Base-by-base conservation (phyloP, 768 basidiomycete genomes). In the Tricholoma terreum region DNA sequence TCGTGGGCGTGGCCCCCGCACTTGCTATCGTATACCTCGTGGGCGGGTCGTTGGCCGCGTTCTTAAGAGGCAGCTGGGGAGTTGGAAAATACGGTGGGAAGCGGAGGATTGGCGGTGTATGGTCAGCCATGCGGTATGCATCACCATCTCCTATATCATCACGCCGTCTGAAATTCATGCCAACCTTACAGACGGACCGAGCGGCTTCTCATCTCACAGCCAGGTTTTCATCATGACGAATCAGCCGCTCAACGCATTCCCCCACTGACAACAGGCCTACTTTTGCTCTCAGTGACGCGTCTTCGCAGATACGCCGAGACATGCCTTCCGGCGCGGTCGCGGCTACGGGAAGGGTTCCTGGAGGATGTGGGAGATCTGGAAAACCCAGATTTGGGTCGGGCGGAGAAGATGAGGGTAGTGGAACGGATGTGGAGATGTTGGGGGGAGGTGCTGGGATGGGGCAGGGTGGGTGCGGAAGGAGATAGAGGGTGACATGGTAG, bases 1-100 rank as follows among this genome's bases (percentile, higher is more conserved):
- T 98, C 65, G 94, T 98, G 58, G 95, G 95, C 61, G 89, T 98
- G 14, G 94, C 96, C 0, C 96, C 96, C 8, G 87, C 90, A 0
- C 73, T 98, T 50, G 83, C 87, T 4, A 75, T 98, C 33, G 81
- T 94, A 3, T 95, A 94, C 62, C 76, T 86, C 1, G 57, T 80
- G 2, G 78, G 80, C 14, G 84, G 83, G 8, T 85, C 81, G 67
- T 30, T 87, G 3, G 63, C 73, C 10, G 71, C 72, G 1, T 56
- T 89, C 1, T 84, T 83, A 74, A 71, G 71, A 0, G 80, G 81
- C 6, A 78, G 81, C 1, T 73, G 73, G 27, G 81, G 80, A 8
- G 68, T 72, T 38, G 78, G 80, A 5, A 75, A 71, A 46, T 83
- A 84, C 59, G 90, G 90, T 2, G 87, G 90, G 8, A 75, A 71